Evolutionary conservation across 768 basidiomycete genomes (phyloP).

Genomic region (Phallus indusiatus): DNA sequence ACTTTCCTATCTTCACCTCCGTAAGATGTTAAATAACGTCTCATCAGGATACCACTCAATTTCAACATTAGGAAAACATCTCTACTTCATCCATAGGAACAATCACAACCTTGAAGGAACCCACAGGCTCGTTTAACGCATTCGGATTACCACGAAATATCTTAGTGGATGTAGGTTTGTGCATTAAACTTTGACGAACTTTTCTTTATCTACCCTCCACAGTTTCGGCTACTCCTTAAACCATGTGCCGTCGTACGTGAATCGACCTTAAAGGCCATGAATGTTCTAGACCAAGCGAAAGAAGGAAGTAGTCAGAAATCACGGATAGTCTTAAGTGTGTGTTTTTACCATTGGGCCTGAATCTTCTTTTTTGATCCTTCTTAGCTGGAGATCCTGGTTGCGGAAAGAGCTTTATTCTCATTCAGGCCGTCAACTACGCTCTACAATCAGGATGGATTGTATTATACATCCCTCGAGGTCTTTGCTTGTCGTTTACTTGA

Average conservation of each 20-base stretch:
- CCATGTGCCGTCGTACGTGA: conserved; percentile 68
- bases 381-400: conserved; percentile 67
- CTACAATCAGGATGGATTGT: conserved; percentile 65
- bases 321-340: conserved; percentile 59
- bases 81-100: conserved; percentile 1
- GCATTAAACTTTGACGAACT: conserved; percentile 1
- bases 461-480: conserved; percentile 76
- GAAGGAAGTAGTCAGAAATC: conserved; percentile 39
- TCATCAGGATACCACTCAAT: neutral
- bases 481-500: conserved; percentile 13
- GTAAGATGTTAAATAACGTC: neutral
- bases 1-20: neutral
- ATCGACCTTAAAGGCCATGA: conserved; percentile 47
- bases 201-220: neutral
- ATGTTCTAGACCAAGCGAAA: conserved; percentile 44
- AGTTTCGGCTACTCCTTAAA: conserved; percentile 63
- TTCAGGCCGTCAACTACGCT: conserved; percentile 70
- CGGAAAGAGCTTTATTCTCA: conserved; percentile 71
- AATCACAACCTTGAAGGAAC: neutral
- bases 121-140: conserved; percentile 30
- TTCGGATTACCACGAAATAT: conserved; percentile 68
- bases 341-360: neutral
- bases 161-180: conserved; percentile 52
- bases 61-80: conserved; percentile 28
- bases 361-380: conserved; percentile 8